Conservation (phyloP, 1,139 yeast genomes). For the Debaryomyces singareniensis region DNA sequence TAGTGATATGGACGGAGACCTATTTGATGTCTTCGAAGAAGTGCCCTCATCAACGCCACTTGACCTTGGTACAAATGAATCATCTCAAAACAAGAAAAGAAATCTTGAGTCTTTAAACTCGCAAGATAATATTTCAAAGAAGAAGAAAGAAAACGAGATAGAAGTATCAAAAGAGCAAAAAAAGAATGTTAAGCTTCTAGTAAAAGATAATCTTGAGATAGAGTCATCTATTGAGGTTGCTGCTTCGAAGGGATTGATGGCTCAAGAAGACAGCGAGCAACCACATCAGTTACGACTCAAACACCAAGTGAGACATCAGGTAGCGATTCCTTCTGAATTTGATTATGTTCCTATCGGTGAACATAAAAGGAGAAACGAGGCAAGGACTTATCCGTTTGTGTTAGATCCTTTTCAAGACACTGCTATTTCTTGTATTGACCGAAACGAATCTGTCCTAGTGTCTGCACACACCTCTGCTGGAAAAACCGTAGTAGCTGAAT, state of each 20-base stretch:
- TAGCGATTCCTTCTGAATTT: conserved; percentile 88
- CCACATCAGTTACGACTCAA: conserved; percentile 59
- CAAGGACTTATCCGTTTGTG: conserved; percentile 84
- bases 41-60: conserved; percentile 39
- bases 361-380: conserved; percentile 68
- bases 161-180: conserved; percentile 10
- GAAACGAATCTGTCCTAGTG: conserved; percentile 92
- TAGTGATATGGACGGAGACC: conserved; percentile 22
- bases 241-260: conserved; percentile 66
- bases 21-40: conserved; percentile 67
- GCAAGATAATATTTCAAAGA: conserved; percentile 6
- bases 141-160: conserved; percentile 6
- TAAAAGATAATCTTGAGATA: conserved; percentile 83
- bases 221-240: conserved; percentile 87
- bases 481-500: conserved; percentile 97
- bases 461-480: conserved; percentile 99
- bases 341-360: conserved; percentile 84
- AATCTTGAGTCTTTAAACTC: conserved; percentile 3
- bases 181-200: conserved; percentile 53
- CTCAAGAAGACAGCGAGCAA: conserved; percentile 24
- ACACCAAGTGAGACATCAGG: conserved; percentile 97
- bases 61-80: not conserved
- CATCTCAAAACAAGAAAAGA: conserved; percentile 7
- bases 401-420: conserved; percentile 96
- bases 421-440: conserved; percentile 88